Base-by-base conservation (phyloP, 2,329 filamentous ascomycete species). In the Fusarium protoensiforme region DNA sequence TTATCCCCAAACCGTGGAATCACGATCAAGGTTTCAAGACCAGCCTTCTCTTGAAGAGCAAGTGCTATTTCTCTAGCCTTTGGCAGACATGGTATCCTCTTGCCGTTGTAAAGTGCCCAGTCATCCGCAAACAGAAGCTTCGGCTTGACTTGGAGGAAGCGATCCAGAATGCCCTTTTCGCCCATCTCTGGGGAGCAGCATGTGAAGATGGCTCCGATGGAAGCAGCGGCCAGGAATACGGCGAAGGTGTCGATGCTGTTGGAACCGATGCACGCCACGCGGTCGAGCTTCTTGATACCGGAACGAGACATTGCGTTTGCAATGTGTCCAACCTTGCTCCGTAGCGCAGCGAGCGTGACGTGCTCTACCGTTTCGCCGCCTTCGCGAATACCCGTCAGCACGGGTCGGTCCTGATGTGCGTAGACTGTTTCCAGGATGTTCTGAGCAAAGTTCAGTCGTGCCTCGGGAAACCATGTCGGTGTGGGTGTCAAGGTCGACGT, bases 201-300 rank as follows among this genome's bases (percentile, higher is more conserved):
- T 9, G 64, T 63, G 51, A 59, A 67, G 18, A 67, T 67, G 1
- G 64, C 64, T 2, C 64, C 59, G 3, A 63, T 62, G 7, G 64
- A 67, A 6, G 63, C 39, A 29, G 64, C 63, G 18, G 64, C 64
- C 5, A 67, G 35, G 27, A 59, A 63, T 5, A 57, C 13, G 14
- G 39, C 41, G 9, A 67, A 31, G 38, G 64, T 31, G 13, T 31
- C 35, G 7, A 38, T n/a, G 5, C 35, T 58, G 5, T 46, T 67
- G 11, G 39, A 38, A 7, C 62, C 41, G 2, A 63, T 22, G 5
- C 59, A 59, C 9, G 64, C 64, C 14, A 67, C 27, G 14, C 64
- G 24, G 9, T 67, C 64, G 2, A 59, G 51, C 7, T 53, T 33
- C 22, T n/a, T 33, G 22, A 67, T 39, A 4, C 64, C 64, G 2